Conservation (phyloP, 2,329 filamentous ascomycete genomes). For the Phaeosphaeria sp. region DNA sequence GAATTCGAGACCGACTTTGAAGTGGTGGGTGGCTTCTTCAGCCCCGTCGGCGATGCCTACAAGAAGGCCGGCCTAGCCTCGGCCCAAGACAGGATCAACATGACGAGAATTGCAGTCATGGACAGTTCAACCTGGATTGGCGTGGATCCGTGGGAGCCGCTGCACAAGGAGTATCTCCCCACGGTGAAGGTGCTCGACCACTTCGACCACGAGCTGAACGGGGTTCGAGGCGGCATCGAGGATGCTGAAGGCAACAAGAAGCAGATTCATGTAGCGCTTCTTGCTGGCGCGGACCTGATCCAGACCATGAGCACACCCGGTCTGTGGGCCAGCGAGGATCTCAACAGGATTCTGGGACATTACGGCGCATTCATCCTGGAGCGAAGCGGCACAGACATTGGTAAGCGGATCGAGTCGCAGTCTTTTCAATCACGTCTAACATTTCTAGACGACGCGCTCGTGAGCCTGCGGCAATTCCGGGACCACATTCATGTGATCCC, state of each 20-base stretch:
- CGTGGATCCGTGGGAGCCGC: constrained; percentile 69
- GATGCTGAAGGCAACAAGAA: constrained; percentile 70
- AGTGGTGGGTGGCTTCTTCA: constrained; percentile 84
- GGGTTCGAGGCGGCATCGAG: constrained; percentile 75
- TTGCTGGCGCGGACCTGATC: constrained; percentile 71
- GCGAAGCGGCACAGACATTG: constrained; percentile 82
- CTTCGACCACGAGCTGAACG: constrained; percentile 89
- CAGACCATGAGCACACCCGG: constrained; percentile 60
- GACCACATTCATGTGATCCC: constrained; percentile 88
- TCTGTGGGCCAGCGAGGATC: constrained; percentile 83
- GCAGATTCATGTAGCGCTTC: constrained; percentile 76
- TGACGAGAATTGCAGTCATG: constrained; percentile 84
- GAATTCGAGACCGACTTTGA: constrained; percentile 76
- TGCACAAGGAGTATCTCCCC: constrained; percentile 82
- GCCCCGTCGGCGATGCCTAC: constrained; percentile 77
- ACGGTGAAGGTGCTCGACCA: constrained; percentile 91
- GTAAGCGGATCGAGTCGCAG: constrained; percentile 18
- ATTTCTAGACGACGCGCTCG: constrained; percentile 75
- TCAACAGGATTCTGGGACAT: constrained; percentile 84
- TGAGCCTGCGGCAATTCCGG: constrained; percentile 81
- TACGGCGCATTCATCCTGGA: constrained; percentile 89
- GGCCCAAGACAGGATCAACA: constrained; percentile 76
- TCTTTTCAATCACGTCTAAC: constrained; percentile 13
- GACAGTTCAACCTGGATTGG: constrained; percentile 60
- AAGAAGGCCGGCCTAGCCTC: constrained; percentile 81